These are phyloP conservation scores for Penicillium atrosanguineum DNA, from an alignment of 495 filamentous ascomycete genomes.

Conservation along the genomic window DNA sequence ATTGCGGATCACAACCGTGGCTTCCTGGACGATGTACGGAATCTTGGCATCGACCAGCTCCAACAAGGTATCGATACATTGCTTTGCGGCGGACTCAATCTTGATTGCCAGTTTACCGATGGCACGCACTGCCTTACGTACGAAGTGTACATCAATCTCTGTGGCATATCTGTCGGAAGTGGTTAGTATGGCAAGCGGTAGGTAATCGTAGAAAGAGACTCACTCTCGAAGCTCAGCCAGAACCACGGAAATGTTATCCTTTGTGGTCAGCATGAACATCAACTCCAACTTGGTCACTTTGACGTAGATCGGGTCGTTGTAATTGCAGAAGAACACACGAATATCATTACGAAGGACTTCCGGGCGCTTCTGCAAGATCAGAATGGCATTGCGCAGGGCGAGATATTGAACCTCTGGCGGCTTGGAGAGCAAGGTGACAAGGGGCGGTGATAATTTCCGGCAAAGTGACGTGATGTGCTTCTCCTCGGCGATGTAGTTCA, in stretches of 20 bases:
- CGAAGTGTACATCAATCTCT: conserved; percentile 98
- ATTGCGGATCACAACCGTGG: conserved; percentile 98
- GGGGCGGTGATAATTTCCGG: conserved; percentile 88
- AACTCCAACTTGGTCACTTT: conserved; percentile 99
- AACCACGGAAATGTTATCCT: conserved; percentile 94
- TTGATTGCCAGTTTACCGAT: conserved; percentile 99
- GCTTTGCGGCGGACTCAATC: conserved; percentile 87
- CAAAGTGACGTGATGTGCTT: conserved; percentile 87
- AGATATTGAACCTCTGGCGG: conserved; percentile 97
- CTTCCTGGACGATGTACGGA: conserved; percentile 99
- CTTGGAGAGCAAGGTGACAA: conserved; percentile 94
- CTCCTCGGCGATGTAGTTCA: conserved; percentile 97
- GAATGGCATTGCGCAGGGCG: conserved; percentile 86
- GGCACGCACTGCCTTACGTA: conserved; percentile 93
- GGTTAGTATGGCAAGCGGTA: conserved; percentile 2
- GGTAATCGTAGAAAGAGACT: neutral
- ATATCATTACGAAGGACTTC: conserved; percentile 97
- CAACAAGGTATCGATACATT: conserved; percentile 89
- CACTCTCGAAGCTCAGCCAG: conserved; percentile 91
- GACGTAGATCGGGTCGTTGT: conserved; percentile 99
- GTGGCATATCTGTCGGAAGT: conserved; percentile 68
- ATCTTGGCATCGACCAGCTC: conserved; percentile 97
- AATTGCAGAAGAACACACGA: conserved; percentile 99
- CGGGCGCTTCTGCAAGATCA: conserved; percentile 90
- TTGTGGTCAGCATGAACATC: conserved; percentile 97